phyloP scores from a whole-genome alignment of 495 filamentous ascomycete species.

The Xylaria sp. region DNA sequence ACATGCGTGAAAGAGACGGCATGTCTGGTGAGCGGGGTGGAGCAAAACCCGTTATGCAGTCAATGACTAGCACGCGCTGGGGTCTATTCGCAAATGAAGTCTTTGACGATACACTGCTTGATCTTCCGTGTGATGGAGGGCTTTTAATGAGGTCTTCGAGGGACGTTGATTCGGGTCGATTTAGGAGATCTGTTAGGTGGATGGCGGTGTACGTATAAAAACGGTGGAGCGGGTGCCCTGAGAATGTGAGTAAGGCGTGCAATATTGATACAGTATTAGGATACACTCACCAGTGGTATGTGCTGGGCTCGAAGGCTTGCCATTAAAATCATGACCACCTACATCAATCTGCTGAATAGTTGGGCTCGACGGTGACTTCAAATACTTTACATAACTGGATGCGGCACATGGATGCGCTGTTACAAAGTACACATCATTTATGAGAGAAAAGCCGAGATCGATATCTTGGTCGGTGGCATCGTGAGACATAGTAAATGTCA shows the following conservation, averaged over 20 bases:
- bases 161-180: conserved; percentile 43
- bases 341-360: conserved; percentile 60
- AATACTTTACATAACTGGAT: conserved; percentile 57
- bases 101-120: conserved; percentile 33
- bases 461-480: conserved; percentile 45
- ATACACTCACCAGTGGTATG: conserved; percentile 46
- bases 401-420: conserved; percentile 70
- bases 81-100: conserved; percentile 40
- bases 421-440: conserved; percentile 70
- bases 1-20: conserved; percentile 41
- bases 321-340: conserved; percentile 48
- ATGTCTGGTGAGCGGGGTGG: conserved; percentile 45
- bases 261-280: not conserved
- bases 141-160: conserved; percentile 50
- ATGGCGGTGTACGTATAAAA: conserved; percentile 65
- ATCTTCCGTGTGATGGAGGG: conserved; percentile 33
- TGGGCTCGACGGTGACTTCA: conserved; percentile 56
- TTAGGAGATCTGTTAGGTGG: conserved; percentile 59
- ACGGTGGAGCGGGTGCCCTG: conserved; percentile 71
- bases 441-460: conserved; percentile 55
- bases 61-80: conserved; percentile 58
- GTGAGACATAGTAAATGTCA: conserved; percentile 58
- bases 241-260: conserved; percentile 31
- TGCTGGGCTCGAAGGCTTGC: conserved; percentile 48
- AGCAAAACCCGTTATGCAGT: conserved; percentile 59